A percentile compares a stretch with the other conserved stretches of the same genome.
phyloP scores from a whole-genome alignment of 352 stramenopile species.

The Phytophthora pseudosyringae region DNA sequence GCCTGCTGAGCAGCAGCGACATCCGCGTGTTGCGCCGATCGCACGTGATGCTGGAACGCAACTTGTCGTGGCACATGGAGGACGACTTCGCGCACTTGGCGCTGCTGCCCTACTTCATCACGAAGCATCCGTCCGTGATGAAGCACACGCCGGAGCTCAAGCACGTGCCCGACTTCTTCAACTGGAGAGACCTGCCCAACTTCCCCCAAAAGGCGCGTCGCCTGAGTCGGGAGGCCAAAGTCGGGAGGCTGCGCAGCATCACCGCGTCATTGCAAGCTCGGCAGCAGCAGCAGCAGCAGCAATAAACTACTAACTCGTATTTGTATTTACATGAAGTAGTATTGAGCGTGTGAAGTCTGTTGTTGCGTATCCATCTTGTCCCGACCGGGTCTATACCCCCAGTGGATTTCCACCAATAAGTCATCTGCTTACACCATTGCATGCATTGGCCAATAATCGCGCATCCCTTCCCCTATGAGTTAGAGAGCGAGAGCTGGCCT shows the following conservation, averaged over 20 bases:
- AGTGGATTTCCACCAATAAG: constrained; percentile 10
- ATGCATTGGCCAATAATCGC: constrained; percentile 10
- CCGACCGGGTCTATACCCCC: not conserved
- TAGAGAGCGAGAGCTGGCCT: constrained; percentile 29
- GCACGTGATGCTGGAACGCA: constrained; percentile 68
- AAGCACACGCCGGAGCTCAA: constrained; percentile 43
- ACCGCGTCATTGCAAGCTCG: constrained; percentile 42
- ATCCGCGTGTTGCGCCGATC: constrained; percentile 52
- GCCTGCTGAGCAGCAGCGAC: constrained; percentile 57
- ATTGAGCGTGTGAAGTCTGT: not conserved
- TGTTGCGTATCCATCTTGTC: constrained; percentile 21
- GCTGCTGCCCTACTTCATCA: constrained; percentile 69
- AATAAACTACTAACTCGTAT: constrained; percentile 29
- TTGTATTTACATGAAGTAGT: not conserved
- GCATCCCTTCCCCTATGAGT: constrained; percentile 14
- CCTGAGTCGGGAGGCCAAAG: constrained; percentile 12
- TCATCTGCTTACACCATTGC: not conserved
- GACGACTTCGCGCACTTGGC: constrained; percentile 59
- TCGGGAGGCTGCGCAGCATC: constrained; percentile 40
- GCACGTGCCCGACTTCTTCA: constrained; percentile 57
- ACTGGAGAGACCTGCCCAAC: constrained; percentile 48
- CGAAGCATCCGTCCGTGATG: constrained; percentile 34
- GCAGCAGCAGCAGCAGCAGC: constrained; percentile 22
- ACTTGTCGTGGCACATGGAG: constrained; percentile 58
- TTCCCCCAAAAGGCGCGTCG: constrained; percentile 44